phyloP scores from a whole-genome alignment of 257 asterid genomes.

The Cruciata laevipes region DNA sequence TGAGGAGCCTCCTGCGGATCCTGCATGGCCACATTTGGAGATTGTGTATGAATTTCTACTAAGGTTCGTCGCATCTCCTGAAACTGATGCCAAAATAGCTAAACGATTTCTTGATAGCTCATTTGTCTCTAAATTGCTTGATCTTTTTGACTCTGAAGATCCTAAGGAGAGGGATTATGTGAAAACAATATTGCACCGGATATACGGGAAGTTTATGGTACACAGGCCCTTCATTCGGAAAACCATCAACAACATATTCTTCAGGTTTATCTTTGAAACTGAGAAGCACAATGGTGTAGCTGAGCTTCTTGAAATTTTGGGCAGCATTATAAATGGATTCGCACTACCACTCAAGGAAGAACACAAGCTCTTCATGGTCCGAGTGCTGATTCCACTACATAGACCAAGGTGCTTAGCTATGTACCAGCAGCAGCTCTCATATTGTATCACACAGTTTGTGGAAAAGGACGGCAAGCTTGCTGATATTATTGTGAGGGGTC shows the following conservation, averaged over 20 bases:
- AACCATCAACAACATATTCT: slow-evolving; percentile 69
- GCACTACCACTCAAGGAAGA: slow-evolving; percentile 88
- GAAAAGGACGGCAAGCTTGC: slow-evolving; percentile 88
- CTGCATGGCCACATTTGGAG: slow-evolving; percentile 85
- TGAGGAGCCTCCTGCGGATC: slow-evolving; percentile 84
- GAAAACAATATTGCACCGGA: slow-evolving; percentile 73
- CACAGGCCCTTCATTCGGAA: slow-evolving; percentile 74
- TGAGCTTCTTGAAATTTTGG: slow-evolving; percentile 71
- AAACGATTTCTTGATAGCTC: slow-evolving; percentile 63
- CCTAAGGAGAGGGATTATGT: slow-evolving; percentile 80
- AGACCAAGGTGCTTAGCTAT: slow-evolving; percentile 65
- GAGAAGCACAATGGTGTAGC: slow-evolving; percentile 77
- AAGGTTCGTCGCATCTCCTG: slow-evolving; percentile 67
- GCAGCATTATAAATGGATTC: slow-evolving; percentile 77
- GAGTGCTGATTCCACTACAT: slow-evolving; percentile 71
- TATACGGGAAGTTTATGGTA: slow-evolving; percentile 87
- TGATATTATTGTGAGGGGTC: slow-evolving; percentile 63
- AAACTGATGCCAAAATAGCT: slow-evolving; percentile 74
- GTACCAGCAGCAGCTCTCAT: slow-evolving; percentile 79
- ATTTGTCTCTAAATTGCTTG: slow-evolving; percentile 65
- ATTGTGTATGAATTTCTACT: slow-evolving; percentile 69
- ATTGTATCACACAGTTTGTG: slow-evolving; percentile 64
- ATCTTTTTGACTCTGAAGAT: slow-evolving; percentile 81
- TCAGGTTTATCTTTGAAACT: slow-evolving; percentile 61
- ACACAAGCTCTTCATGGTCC: slow-evolving; percentile 65